Evolutionary conservation across 2,329 filamentous ascomycete genomes (phyloP), one percentile per base, ranked within the genome.

Genomic region (Dothideomycetes sp.): DNA sequence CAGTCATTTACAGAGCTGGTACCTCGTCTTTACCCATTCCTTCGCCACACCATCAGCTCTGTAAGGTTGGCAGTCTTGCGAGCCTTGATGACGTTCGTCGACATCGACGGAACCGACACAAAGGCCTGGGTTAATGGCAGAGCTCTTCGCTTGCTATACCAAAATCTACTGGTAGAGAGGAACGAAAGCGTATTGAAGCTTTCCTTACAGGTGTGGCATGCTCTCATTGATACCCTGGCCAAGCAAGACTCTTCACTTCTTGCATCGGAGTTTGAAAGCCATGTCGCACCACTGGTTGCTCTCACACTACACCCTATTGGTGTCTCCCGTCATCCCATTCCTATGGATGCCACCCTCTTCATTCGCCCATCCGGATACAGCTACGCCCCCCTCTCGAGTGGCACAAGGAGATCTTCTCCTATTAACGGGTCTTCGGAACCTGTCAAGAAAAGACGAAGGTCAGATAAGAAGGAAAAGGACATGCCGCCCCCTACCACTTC

Each of bases 1-100:
- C 81, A 89, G 40, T 94, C 89, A 1, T 98, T 98, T 58, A 85
- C 85, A 3, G 77, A 91, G 46, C 72, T 98, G 22, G 89, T 98
- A 4, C 91, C 93, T 17, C 79, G 91, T 34, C 76, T 98, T 3
- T 98, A 95, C 54, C 89, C 89, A 3, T 98, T 98, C 70, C 67
- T 98, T 33, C 81, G 91, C 42, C 91, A 98, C 59, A 98, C 93
- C 5, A 96, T 98, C 52, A 94, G 87, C 1, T 94, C 84, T 41
- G 91, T 98, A 36, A 84, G 91, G 38, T 81, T 89, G 31, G 89
- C 91, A 8, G 91, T 98, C 3, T 70, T 98, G 34, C 86, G 94
- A 53, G 91, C 91, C 27, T 69, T 98, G 19, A 77, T 88, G 52
- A 98, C 91, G 0, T 98, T 98, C 62, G 76, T 94, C 51, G 81